Conservation (phyloP, 306 rosid species). For the barrel medic (Medicago truncatula) region MtrunA17r5.0-ANR NC_053043.1:39261001-39261500, state of each 20-base stretch:
- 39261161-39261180: not conserved
- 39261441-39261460: too few relatives aligned
- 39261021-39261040: conserved; percentile 18
- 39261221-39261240: conserved; percentile 50
- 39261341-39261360: conserved; percentile 48
- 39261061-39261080: conserved; percentile 24
- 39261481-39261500: not conserved
- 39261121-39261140: conserved; percentile 27
- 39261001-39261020: conserved; percentile 41
- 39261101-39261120: conserved; percentile 20
- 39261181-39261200: conserved; percentile 58
- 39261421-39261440: not conserved
- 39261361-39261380: not conserved
- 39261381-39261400: not conserved
- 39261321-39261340: conserved; percentile 44
- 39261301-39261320: conserved; percentile 62
- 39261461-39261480: too few relatives aligned
- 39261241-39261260: conserved; percentile 33
- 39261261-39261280: conserved; percentile 6
- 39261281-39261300: not conserved
- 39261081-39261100: conserved; percentile 42
- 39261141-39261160: not conserved
- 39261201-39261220: conserved; percentile 42
- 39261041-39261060: conserved; percentile 39
- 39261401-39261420: not conserved